A percentile compares a stretch with the other conserved stretches of the same genome.
These are phyloP conservation scores for Beauveria bassiana DNA, from an alignment of 2,329 filamentous ascomycete genomes.

Conservation along the genomic window DNA sequence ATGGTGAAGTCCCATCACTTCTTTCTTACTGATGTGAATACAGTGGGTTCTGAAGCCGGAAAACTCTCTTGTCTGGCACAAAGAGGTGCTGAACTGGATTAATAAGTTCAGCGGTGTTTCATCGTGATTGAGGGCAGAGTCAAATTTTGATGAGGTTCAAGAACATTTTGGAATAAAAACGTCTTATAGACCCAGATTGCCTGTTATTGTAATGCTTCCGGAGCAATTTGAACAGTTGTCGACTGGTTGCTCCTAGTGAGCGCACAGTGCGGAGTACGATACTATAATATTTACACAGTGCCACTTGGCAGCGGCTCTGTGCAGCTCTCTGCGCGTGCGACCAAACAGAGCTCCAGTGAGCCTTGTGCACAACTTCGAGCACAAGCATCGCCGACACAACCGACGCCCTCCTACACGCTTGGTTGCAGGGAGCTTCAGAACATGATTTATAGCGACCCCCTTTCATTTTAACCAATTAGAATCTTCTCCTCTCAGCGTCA, in stretches of 20 bases:
- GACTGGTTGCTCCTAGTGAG: neutral
- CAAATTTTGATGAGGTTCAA: too few species aligned
- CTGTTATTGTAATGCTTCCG: too few species aligned
- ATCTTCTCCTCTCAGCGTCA: neutral
- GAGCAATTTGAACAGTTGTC: too few species aligned
- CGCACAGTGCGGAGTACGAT: neutral
- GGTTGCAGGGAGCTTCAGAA: neutral
- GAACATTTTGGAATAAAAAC: too few species aligned
- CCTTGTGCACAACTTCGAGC: neutral
- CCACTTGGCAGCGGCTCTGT: neutral
- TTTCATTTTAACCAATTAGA: neutral
- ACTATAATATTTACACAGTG: neutral
- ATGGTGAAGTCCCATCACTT: neutral
- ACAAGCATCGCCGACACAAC: neutral
- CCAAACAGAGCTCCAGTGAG: neutral
- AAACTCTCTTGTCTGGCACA: slow-evolving; percentile 86
- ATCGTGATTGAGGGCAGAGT: slow-evolving; percentile 11
- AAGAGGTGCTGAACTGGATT: slow-evolving; percentile 73
- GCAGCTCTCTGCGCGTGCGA: neutral
- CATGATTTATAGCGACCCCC: neutral
- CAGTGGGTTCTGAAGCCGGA: slow-evolving; percentile 85
- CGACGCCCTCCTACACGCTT: neutral
- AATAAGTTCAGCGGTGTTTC: slow-evolving; percentile 50
- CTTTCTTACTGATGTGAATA: neutral
- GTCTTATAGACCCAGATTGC: too few species aligned